These are phyloP conservation scores for Gnetum montanum DNA, from an alignment of 75 land plant genomes.

Conservation along the genomic window DNA sequence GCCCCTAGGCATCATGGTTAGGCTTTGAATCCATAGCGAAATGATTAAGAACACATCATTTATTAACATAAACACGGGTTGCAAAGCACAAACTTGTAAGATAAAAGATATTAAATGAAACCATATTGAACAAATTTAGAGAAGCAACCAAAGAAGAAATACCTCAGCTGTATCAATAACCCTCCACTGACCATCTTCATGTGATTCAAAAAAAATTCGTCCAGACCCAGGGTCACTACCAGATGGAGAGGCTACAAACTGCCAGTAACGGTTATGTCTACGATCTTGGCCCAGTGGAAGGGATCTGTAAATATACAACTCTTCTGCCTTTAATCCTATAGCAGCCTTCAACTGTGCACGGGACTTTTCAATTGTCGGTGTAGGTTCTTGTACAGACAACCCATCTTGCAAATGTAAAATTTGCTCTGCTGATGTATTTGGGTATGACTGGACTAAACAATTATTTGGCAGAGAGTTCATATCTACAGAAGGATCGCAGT, in stretches of 20 bases:
- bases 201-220: conserved; percentile 80
- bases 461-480: conserved; percentile 6
- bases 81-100: conserved; percentile 2
- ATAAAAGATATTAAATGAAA: conserved; percentile 2
- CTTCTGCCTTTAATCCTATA: conserved; percentile 77
- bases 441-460: conserved; percentile 2
- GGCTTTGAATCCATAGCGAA: too few species aligned
- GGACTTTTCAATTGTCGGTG: conserved; percentile 50
- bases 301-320: conserved; percentile 80
- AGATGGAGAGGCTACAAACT: conserved; percentile 73
- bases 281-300: conserved; percentile 91
- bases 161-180: conserved; percentile 96
- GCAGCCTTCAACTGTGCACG: conserved; percentile 74
- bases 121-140: not conserved
- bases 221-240: conserved; percentile 88
- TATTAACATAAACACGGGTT: too few species aligned
- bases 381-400: conserved; percentile 15
- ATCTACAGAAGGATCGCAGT: conserved; percentile 14
- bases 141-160: not conserved
- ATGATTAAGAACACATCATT: too few species aligned
- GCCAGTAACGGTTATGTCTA: conserved; percentile 92
- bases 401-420: conserved; percentile 8
- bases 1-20: too few species aligned
- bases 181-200: conserved; percentile 66
- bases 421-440: conserved; percentile 9